Evolutionary conservation across 305 asterid genomes (phyloP), one percentile per base, ranked within the genome.

Genomic region (Lippia alba): DNA sequence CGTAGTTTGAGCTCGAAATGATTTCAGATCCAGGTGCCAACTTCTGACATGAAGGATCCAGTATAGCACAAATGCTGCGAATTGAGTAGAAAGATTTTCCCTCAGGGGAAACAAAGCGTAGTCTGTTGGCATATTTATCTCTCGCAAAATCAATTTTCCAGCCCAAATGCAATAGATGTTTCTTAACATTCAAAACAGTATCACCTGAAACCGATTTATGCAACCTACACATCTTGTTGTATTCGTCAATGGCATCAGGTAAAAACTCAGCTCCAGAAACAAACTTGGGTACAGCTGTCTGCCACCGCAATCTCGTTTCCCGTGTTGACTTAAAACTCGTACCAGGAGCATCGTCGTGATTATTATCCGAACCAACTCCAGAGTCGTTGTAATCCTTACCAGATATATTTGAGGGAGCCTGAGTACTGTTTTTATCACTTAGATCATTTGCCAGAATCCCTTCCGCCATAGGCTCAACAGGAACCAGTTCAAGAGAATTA

Each of bases 121-220:
- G 17, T 46, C 79, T 81, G 12, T 4, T n/a, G 9, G 4, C n/a
- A 6, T 0, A 11, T 3, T 24, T 15, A 49, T 69, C 80, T 33
- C 8, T 39, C 6, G 36, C 34, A 63, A 7, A 76, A 63, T 84
- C 85, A 20, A 92, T 65, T 60, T 75, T 81, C 97, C 98, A 95
- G 60, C 88, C 89, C 79, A 81, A 57, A 76, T 69, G 45, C 53
- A 79, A 71, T n/a, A 95, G 83, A 84, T 92, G 97, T 20, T 75
- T 77, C 72, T 83, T 79, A 59, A 71, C 88, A 11, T 74, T 79
- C 59, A 4, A 32, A 8, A 11, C 34, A 40, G 57, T 36, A 39
- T 19, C 30, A 1, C 0, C 3, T 58, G 83, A 12, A 49, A 54
- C 70, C 64, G 12, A n/a, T 30, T 56, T 57, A 0, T 56, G 48